Evolutionary conservation across 192 early-diverging fungal species (phyloP), one percentile per base, ranked within the genome.

Genomic region (Mortierella claussenii): DNA sequence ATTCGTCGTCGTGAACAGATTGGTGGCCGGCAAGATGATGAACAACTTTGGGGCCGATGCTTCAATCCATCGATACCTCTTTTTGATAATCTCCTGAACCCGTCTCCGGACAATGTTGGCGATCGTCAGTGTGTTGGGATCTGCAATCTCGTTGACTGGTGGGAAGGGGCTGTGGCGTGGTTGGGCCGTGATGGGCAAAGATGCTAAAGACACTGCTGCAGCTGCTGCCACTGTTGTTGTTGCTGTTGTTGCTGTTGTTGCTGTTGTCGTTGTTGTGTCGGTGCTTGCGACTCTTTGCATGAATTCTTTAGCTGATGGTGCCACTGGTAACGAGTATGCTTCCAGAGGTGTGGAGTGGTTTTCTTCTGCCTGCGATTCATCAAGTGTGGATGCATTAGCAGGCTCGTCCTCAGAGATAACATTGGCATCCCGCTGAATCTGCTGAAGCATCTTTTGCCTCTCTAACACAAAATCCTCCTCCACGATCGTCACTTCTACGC

Each of bases 51-150:
- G 54, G 18, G 21, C 13, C 1, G 34, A 21, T 0, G 40, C n/a
- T 17, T 68, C 65, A 11, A 58, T 32, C 65, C 65, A 68, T 4
- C 18, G 26, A 34, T 51, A 68, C 18, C 49, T 55, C 15, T 45
- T 57, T 15, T 20, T 50, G 27, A 68, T 31, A 13, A 68, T 51
- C 13, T 52, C 47, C 37, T 49, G 24, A 34, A 52, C 48, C 0
- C 65, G 65, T 18, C 36, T 56, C n/a, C 44, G 53, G 24, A 52
- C 55, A 15, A 68, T n/a, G 33, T 68, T 46, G 26, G 32, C 34
- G 12, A 52, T 40, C 1, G 31, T 49, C 32, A 68, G 45, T 0
- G 51, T 46, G 5, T 44, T 27, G 17, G 37, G 9, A 18, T 40
- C 37, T 40, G 23, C 27, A 40, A 24, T 42, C 40, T 18, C 26